Percentiles rank a stretch among this genome's conserved stretches.
Conservation (phyloP, 345 rosid genomes). For the Cardiospermum halicacabum region DNA sequence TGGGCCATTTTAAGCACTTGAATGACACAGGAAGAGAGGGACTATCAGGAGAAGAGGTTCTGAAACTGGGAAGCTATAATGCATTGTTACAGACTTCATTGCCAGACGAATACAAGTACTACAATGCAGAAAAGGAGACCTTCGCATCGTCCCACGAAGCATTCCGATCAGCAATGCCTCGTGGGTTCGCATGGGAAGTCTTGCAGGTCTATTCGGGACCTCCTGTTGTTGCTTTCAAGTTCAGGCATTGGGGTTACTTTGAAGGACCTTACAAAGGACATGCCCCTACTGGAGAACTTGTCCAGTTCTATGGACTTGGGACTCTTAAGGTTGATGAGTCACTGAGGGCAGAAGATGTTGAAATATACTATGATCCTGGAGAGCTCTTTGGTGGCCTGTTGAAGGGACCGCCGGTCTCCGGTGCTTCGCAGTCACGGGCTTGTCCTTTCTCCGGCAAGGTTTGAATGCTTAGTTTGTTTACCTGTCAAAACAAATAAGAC, state of each 20-base stretch:
- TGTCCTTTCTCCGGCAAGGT: conserved; percentile 21
- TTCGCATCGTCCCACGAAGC: conserved; percentile 72
- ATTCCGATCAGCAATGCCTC: conserved; percentile 59
- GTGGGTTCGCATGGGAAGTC: conserved; percentile 90
- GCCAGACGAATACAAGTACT: conserved; percentile 53
- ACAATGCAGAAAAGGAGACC: conserved; percentile 64
- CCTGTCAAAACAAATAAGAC: no score
- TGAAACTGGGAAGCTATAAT: conserved; percentile 61
- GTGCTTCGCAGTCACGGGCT: conserved; percentile 7
- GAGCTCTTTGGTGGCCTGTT: conserved; percentile 63
- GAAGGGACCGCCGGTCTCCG: conserved; percentile 22
- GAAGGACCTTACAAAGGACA: conserved; percentile 72
- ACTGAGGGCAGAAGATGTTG: conserved; percentile 58
- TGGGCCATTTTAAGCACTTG: no score
- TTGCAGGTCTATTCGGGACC: conserved; percentile 66
- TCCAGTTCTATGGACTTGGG: conserved; percentile 58
- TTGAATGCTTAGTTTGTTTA: background rate
- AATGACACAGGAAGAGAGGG: conserved; percentile 64
- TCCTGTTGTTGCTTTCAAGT: conserved; percentile 68
- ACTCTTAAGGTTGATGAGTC: conserved; percentile 75
- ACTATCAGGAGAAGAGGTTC: conserved; percentile 58
- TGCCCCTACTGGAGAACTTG: conserved; percentile 64
- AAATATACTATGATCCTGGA: conserved; percentile 62
- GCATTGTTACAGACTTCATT: conserved; percentile 58
- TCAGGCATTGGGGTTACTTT: conserved; percentile 86